Conservation (phyloP, 1,139 yeast species). For the Zygosaccharomyces sapae region DNA sequence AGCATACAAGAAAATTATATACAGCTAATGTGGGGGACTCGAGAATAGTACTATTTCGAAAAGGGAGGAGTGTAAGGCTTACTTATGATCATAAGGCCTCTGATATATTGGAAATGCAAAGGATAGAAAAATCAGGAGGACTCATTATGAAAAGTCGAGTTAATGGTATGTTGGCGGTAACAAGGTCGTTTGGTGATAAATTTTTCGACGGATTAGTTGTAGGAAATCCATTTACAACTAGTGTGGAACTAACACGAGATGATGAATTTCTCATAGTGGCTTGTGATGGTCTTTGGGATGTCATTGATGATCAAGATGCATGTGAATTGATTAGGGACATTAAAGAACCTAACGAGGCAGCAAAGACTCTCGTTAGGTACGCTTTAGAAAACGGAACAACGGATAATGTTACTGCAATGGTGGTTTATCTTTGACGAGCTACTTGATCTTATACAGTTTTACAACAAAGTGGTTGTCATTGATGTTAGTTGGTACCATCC, state of each 20-base stretch:
- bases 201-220: conserved; percentile 87
- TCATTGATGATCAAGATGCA: conserved; percentile 74
- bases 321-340: conserved; percentile 61
- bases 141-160: conserved; percentile 85
- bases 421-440: conserved; percentile 37
- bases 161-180: conserved; percentile 92
- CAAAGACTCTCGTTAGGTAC: conserved; percentile 61
- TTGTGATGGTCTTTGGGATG: conserved; percentile 98
- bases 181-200: conserved; percentile 90
- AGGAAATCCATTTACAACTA: conserved; percentile 89
- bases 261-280: conserved; percentile 83
- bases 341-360: conserved; percentile 61
- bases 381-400: conserved; percentile 81
- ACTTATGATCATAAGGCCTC: conserved; percentile 94
- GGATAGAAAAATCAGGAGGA: conserved; percentile 80
- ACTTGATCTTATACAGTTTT: conserved; percentile 4
- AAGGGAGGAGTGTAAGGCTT: conserved; percentile 68
- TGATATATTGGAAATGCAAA: conserved; percentile 68
- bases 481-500: conserved; percentile 1
- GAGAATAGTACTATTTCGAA: conserved; percentile 71
- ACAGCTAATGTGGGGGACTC: conserved; percentile 97
- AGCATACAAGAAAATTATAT: conserved; percentile 69
- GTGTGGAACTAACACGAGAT: conserved; percentile 61
- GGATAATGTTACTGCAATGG: conserved; percentile 93
- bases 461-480: neutral